phyloP scores from a whole-genome alignment of 2,329 filamentous ascomycete species.

The Chaetomiaceae sp. region DNA sequence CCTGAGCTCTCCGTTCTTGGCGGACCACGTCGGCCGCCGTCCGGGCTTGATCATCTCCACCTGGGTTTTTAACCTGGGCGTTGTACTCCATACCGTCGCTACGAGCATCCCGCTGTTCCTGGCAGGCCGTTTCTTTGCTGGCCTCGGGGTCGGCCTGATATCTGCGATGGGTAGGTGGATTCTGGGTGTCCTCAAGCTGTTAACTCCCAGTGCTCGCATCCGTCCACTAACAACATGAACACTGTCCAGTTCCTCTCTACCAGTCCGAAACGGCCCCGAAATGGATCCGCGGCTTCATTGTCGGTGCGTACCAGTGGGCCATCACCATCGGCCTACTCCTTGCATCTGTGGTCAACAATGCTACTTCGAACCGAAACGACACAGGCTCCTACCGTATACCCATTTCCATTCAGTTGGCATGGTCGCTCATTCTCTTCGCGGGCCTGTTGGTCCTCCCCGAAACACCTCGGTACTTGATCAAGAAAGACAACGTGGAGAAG shows the following conservation, averaged over 20 bases:
- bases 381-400: conserved; percentile 58
- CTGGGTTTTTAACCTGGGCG: conserved; percentile 60
- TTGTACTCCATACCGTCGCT: conserved; percentile 59
- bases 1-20: conserved; percentile 53
- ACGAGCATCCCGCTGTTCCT: conserved; percentile 58
- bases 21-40: conserved; percentile 61
- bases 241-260: conserved; percentile 62
- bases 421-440: conserved; percentile 58
- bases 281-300: conserved; percentile 66
- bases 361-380: conserved; percentile 48
- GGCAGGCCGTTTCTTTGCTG: conserved; percentile 67
- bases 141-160: conserved; percentile 66
- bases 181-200: conserved; percentile 8
- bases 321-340: conserved; percentile 65
- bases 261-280: conserved; percentile 66
- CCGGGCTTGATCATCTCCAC: conserved; percentile 55
- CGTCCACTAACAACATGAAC: too few species aligned
- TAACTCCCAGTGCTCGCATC: too few species aligned
- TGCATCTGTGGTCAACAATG: conserved; percentile 59
- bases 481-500: conserved; percentile 45
- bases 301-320: conserved; percentile 62
- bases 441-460: conserved; percentile 66
- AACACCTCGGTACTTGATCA: conserved; percentile 67
- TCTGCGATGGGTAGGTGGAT: conserved; percentile 52
- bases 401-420: conserved; percentile 58